Base-by-base conservation (phyloP, 1,284 basidiomycete species). In the Papiliotrema flavescens region DNA sequence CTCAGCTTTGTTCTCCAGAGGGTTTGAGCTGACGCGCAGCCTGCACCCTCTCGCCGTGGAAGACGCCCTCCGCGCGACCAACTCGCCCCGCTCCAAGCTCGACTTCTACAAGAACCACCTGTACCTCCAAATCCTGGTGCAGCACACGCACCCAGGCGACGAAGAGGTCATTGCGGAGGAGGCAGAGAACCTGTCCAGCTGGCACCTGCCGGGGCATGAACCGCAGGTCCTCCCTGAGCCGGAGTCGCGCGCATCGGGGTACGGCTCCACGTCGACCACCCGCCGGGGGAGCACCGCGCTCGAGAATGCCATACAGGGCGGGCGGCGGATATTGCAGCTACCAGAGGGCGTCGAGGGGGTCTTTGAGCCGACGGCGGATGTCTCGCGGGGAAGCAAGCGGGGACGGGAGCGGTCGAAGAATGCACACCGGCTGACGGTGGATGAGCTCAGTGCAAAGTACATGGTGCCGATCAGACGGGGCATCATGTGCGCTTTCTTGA, bases 21-120 rank as follows among this genome's bases (percentile, higher is more conserved):
- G 48, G 20, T 17, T 28, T 14, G 23, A 26, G 34, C 50, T 40
- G 19, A 49, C 39, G 28, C n/a, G 34, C 65, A 75, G 71, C 20
- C 66, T 77, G 7, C 76, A 77, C 51, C 76, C 76, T 0, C 65
- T 77, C 1, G 71, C 76, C 0, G 70, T 77, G 4, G 76, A 77
- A 60, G 76, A 77, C 55, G 65, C 72, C 3, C 60, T 77, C 17
- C 67, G 72, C 37, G 66, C 69, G 11, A 54, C 56, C 43, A 69
- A 70, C 55, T 70, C 67, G 15, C 74, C 74, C 24, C 72, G 76
- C 20, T 71, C 69, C 49, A 77, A 77, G 56, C 45, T 73, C 35
- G 76, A 77, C 53, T 77, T 76, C 54, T 77, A 76, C 65, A 51
- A 62, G 15, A 68, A 66, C 37, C 74, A 76, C 55, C 63, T 77